These are phyloP conservation scores for Trichoderma sp. DNA, from an alignment of 2,329 filamentous ascomycete genomes.

Conservation along the genomic window DNA sequence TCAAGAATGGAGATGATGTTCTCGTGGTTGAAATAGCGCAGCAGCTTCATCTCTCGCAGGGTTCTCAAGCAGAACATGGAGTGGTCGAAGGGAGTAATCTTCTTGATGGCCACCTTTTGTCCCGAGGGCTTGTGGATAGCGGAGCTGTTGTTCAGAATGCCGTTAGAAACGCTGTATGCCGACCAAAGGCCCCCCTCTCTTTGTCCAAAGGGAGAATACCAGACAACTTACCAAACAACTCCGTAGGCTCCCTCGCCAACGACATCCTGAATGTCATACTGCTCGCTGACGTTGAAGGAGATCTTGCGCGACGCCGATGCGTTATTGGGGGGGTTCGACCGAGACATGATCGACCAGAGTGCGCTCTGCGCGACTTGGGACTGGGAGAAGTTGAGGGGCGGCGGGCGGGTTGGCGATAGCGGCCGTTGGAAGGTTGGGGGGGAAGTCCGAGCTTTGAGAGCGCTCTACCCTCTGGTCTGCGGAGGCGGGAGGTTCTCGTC, in stretches of 20 bases:
- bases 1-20: constrained; percentile 99
- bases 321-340: constrained; percentile 59
- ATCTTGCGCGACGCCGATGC: constrained; percentile 81
- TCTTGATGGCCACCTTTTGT: constrained; percentile 99
- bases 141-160: constrained; percentile 60
- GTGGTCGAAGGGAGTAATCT: constrained; percentile 98
- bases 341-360: constrained; percentile 51
- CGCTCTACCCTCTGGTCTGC: background rate
- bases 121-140: constrained; percentile 97
- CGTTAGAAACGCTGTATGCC: background rate
- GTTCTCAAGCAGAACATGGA: constrained; percentile 98
- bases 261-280: constrained; percentile 99
- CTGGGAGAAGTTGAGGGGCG: background rate
- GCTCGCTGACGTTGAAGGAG: constrained; percentile 99
- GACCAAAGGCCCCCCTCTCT: background rate
- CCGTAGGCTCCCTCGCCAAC: constrained; percentile 98
- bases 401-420: background rate
- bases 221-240: constrained; percentile 86
- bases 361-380: constrained; percentile 16
- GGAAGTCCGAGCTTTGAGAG: background rate
- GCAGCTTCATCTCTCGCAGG: constrained; percentile 96
- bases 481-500: constrained; percentile 17
- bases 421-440: background rate
- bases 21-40: constrained; percentile 99
- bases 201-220: background rate